phyloP scores from a whole-genome alignment of 805 yeast species.

The Kluyveromyces siamensis region DNA sequence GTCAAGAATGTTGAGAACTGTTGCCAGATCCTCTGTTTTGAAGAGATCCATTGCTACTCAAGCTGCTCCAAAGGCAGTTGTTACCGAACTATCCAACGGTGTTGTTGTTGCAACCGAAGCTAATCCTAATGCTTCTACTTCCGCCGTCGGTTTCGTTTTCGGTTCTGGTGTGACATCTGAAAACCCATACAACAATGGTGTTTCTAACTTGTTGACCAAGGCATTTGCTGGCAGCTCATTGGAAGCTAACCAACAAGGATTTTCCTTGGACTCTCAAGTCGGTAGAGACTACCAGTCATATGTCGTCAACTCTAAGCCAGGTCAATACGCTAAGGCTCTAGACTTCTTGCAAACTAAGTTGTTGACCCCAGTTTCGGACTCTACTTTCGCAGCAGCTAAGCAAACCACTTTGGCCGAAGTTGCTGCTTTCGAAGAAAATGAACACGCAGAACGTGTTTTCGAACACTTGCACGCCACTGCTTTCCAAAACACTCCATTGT shows the following conservation, averaged over 20 bases:
- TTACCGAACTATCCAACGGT: slow-evolving; percentile 68
- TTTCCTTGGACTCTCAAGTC: slow-evolving; percentile 43
- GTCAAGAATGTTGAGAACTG: slow-evolving; percentile 16
- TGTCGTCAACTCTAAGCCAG: slow-evolving; percentile 45
- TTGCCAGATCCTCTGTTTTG: slow-evolving; percentile 13
- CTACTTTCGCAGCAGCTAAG: slow-evolving; percentile 41
- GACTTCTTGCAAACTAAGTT: slow-evolving; percentile 38
- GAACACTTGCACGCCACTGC: slow-evolving; percentile 79
- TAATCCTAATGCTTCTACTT: slow-evolving; percentile 38
- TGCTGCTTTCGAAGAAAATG: slow-evolving; percentile 45
- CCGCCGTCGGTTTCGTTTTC: slow-evolving; percentile 60
- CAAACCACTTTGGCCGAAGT: slow-evolving; percentile 38
- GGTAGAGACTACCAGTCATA: slow-evolving; percentile 60
- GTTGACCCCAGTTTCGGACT: slow-evolving; percentile 33
- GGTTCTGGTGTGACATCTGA: slow-evolving; percentile 78
- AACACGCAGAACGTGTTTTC: slow-evolving; percentile 46
- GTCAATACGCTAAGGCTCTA: slow-evolving; percentile 43
- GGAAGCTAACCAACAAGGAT: slow-evolving; percentile 43
- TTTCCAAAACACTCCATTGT: slow-evolving; percentile 77
- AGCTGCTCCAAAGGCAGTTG: slow-evolving; percentile 48
- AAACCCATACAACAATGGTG: slow-evolving; percentile 76
- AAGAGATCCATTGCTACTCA: slow-evolving; percentile 20
- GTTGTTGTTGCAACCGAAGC: slow-evolving; percentile 62
- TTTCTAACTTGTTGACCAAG: slow-evolving; percentile 53
- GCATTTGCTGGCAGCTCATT: slow-evolving; percentile 33